Conservation (phyloP, 1,139 yeast genomes). For the Magnusiomyces sp. region DNA sequence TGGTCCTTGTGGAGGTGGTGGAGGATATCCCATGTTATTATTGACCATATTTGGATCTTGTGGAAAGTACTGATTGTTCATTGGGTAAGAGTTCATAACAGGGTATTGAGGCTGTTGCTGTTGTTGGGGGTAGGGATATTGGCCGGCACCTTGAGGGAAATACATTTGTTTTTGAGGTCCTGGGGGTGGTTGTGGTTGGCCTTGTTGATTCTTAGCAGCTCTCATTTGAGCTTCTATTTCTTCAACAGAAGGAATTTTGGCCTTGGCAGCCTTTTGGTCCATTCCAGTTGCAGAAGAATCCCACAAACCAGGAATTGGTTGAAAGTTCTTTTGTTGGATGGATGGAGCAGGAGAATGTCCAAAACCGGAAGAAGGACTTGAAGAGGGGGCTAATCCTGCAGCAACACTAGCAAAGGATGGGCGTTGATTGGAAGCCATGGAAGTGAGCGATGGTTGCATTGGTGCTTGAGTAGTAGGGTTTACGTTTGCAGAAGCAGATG, state of each 20-base stretch:
- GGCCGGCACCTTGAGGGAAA: no score
- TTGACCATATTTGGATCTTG: constrained; percentile 21
- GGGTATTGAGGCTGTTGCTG: constrained; percentile 1
- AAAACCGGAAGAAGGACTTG: constrained; percentile 17
- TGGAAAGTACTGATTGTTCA: constrained; percentile 16
- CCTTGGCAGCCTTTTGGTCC: constrained; percentile 11
- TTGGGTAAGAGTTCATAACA: constrained; percentile 5
- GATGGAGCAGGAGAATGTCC: not conserved
- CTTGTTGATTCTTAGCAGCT: constrained; percentile 27
- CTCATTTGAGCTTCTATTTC: constrained; percentile 71
- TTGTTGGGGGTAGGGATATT: constrained; percentile 18
- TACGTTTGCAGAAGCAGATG: constrained; percentile 1
- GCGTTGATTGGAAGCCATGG: not conserved
- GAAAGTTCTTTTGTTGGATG: constrained; percentile 32
- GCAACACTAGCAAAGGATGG: constrained; percentile 12
- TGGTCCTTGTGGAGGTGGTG: constrained; percentile 25
- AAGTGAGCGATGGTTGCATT: no score
- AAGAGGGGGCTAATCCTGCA: constrained; percentile 19
- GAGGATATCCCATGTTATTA: constrained; percentile 15
- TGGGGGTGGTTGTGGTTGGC: constrained; percentile 20
- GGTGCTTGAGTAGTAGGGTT: no score
- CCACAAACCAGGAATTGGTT: constrained; percentile 66
- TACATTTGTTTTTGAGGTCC: constrained; percentile 12
- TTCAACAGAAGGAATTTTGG: constrained; percentile 50
- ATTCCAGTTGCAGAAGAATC: constrained; percentile 26